phyloP scores from a whole-genome alignment of 2,329 filamentous ascomycete species.

The Hypoxylon sp. region DNA sequence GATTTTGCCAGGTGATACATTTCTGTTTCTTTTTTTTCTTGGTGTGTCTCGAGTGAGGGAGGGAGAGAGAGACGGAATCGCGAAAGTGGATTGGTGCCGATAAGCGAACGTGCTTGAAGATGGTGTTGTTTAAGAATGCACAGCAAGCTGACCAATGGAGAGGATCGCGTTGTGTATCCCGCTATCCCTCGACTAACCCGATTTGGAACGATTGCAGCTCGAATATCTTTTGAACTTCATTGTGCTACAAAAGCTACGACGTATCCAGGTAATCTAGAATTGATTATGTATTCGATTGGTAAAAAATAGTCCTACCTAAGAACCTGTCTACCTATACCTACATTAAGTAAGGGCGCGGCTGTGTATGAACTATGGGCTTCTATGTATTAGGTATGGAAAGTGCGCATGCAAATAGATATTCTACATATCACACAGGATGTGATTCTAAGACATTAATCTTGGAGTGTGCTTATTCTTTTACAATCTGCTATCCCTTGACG shows the following conservation, averaged over 20 bases:
- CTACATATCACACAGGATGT: neutral
- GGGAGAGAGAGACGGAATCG: neutral
- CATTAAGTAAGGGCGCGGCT: neutral
- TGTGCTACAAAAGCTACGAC: too few species aligned
- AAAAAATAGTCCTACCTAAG: neutral
- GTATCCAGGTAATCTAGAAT: too few species aligned
- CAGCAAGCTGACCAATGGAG: constrained; percentile 30
- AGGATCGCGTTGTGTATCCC: neutral
- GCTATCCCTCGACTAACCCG: constrained; percentile 3
- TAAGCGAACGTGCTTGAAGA: constrained; percentile 7
- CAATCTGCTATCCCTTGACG: neutral
- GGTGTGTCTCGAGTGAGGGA: neutral
- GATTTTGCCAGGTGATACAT: constrained; percentile 99
- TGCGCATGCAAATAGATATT: neutral
- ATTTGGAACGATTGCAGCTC: neutral
- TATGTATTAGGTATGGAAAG: neutral
- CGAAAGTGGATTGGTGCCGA: constrained; percentile 6
- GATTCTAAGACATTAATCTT: neutral
- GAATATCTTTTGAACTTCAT: neutral
- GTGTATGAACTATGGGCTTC: neutral
- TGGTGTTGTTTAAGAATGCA: constrained; percentile 28
- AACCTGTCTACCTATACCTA: too few species aligned
- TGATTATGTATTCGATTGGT: neutral
- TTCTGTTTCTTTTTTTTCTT: constrained; percentile 53
- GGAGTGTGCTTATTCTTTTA: neutral